Evolutionary conservation across 352 stramenopile genomes (phyloP).

Genomic region (Pythium brassicae): DNA sequence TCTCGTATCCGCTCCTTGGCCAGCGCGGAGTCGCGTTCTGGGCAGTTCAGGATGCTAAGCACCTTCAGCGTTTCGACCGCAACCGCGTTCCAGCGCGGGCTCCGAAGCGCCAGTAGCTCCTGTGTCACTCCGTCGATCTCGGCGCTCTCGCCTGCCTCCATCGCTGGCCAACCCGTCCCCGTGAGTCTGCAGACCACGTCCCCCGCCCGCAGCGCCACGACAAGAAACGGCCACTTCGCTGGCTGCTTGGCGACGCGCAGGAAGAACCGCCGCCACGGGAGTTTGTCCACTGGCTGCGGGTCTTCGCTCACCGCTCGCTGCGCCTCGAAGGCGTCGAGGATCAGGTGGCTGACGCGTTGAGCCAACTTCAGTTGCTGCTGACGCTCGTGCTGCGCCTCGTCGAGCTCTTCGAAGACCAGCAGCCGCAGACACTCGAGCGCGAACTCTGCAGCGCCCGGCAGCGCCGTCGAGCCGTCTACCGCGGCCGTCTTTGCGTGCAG

Average conservation of each 20-base stretch:
- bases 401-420: conserved; percentile 12
- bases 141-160: conserved; percentile 2
- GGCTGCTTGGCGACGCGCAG: conserved; percentile 18
- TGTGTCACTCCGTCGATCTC: conserved; percentile 15
- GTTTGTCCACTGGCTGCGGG: not conserved
- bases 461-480: not conserved
- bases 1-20: conserved; percentile 3
- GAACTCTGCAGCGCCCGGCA: conserved; percentile 5
- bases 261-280: conserved; percentile 16
- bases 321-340: conserved; percentile 50
- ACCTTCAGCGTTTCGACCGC: conserved; percentile 48
- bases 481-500: conserved; percentile 12
- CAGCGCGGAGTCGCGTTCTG: not conserved
- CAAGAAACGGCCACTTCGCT: conserved; percentile 38
- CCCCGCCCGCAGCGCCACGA: conserved; percentile 32
- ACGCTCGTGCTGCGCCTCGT: not conserved
- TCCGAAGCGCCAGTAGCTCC: conserved; percentile 22
- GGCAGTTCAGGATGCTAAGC: conserved; percentile 12
- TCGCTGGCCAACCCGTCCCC: not conserved
- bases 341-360: conserved; percentile 50
- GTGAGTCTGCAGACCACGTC: conserved; percentile 20
- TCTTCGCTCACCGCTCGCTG: not conserved
- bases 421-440: conserved; percentile 16
- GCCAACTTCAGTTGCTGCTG: conserved; percentile 26
- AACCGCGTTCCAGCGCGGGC: conserved; percentile 36